phyloP scores from a whole-genome alignment of 2,329 filamentous ascomycete species.

The Pseudogymnoascus sp. region DNA sequence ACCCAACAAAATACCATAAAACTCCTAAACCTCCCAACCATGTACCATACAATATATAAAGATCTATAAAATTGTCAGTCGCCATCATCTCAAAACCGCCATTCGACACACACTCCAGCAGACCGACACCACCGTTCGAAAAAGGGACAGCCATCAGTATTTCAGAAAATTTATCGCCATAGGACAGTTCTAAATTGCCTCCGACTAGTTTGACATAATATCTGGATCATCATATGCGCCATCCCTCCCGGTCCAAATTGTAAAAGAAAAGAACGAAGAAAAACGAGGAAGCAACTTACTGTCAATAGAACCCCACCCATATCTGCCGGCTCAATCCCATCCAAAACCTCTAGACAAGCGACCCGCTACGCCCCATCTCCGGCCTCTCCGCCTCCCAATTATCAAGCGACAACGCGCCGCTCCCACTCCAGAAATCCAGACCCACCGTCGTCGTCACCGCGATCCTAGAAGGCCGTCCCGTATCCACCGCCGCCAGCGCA shows the following conservation, averaged over 20 bases:
- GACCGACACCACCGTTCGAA: neutral
- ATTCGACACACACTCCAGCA: neutral
- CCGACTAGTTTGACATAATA: slow-evolving; percentile 5
- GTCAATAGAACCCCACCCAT: neutral
- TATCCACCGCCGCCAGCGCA: neutral
- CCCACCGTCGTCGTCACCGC: neutral
- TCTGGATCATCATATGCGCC: slow-evolving; percentile 5
- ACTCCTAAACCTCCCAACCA: neutral
- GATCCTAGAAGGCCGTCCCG: neutral
- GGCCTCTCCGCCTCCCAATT: neutral
- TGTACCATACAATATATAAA: neutral
- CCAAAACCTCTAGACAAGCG: neutral
- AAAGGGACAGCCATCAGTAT: neutral
- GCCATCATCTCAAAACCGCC: neutral
- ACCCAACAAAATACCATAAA: neutral
- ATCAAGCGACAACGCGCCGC: neutral
- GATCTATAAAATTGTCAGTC: neutral
- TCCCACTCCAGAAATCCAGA: neutral
- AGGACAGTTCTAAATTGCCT: neutral
- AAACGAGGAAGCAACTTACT: neutral
- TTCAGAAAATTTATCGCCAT: neutral
- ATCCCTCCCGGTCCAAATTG: neutral
- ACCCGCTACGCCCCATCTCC: neutral
- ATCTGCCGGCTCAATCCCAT: neutral
- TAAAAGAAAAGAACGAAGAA: neutral